Evolutionary conservation across 345 rosid genomes (phyloP).

Genomic region (Ceriops decandra): DNA sequence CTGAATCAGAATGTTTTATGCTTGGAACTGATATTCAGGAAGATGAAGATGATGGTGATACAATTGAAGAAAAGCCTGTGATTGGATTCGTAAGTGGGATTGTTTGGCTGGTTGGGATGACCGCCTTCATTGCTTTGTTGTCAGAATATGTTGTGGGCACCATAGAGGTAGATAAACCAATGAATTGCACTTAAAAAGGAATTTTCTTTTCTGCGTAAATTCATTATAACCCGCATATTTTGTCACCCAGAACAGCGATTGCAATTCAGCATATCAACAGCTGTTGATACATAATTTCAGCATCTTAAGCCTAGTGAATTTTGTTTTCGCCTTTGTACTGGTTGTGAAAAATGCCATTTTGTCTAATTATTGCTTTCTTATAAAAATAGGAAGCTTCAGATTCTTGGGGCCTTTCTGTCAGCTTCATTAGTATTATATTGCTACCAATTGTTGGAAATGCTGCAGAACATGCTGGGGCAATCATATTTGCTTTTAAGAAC

Average conservation of each 20-base stretch:
- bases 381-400: constrained; percentile 59
- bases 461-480: constrained; percentile 90
- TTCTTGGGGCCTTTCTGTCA: constrained; percentile 85
- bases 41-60: constrained; percentile 37
- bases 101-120: constrained; percentile 82
- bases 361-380: not conserved
- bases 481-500: constrained; percentile 91
- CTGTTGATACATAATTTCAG: no score
- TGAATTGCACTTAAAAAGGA: not conserved
- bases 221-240: no score
- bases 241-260: no score
- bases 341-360: not conserved
- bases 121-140: constrained; percentile 59
- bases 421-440: constrained; percentile 82
- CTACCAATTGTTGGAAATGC: constrained; percentile 96
- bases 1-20: no score
- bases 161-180: constrained; percentile 51
- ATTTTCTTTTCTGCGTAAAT: no score
- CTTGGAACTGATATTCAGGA: constrained; percentile 32
- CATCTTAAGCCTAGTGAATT: no score
- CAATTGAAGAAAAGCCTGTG: constrained; percentile 54
- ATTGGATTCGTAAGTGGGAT: constrained; percentile 82
- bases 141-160: constrained; percentile 81
- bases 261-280: no score
- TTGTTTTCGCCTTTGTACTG: not conserved